A percentile compares a stretch with the other conserved stretches of the same genome.
Evolutionary conservation across 495 filamentous ascomycete species (phyloP).

Genomic region (Bacidia rubella): DNA sequence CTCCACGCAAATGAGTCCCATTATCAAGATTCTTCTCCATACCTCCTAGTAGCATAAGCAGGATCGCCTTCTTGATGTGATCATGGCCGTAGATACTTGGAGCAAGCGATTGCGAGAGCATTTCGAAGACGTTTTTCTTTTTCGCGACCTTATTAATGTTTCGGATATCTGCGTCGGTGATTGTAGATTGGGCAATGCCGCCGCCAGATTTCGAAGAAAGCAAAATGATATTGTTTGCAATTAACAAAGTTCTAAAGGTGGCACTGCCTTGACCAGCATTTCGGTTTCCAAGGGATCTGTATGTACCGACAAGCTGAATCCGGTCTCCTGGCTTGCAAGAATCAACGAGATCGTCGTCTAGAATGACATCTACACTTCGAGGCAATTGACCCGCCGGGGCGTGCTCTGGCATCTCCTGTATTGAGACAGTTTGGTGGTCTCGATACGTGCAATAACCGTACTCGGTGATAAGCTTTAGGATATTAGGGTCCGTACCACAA

Average conservation of each 20-base stretch:
- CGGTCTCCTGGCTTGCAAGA: conserved; percentile 89
- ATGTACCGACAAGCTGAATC: conserved; percentile 91
- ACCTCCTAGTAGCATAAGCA: conserved; percentile 93
- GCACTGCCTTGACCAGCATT: conserved; percentile 77
- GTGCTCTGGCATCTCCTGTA: conserved; percentile 98
- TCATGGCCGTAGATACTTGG: conserved; percentile 96
- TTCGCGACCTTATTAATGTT: conserved; percentile 98
- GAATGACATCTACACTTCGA: conserved; percentile 90
- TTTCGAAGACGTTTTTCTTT: conserved; percentile 85
- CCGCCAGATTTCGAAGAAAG: conserved; percentile 93
- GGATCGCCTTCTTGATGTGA: conserved; percentile 95
- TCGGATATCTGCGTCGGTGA: conserved; percentile 95
- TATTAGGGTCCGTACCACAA: conserved; percentile 9
- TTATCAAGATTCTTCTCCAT: conserved; percentile 99
- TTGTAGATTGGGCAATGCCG: conserved; percentile 78
- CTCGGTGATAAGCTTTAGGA: conserved; percentile 61
- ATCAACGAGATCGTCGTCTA: conserved; percentile 95
- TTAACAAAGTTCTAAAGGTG: conserved; percentile 80
- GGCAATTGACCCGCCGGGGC: conserved; percentile 93
- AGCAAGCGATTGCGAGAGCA: conserved; percentile 92
- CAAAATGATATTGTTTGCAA: conserved; percentile 91
- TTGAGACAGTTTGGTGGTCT: conserved; percentile 95
- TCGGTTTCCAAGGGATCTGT: conserved; percentile 82
- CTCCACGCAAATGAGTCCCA: conserved; percentile 91
- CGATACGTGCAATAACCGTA: conserved; percentile 92